Evolutionary conservation across 345 rosid species (phyloP).

Genomic region (Physaria fendleri): DNA sequence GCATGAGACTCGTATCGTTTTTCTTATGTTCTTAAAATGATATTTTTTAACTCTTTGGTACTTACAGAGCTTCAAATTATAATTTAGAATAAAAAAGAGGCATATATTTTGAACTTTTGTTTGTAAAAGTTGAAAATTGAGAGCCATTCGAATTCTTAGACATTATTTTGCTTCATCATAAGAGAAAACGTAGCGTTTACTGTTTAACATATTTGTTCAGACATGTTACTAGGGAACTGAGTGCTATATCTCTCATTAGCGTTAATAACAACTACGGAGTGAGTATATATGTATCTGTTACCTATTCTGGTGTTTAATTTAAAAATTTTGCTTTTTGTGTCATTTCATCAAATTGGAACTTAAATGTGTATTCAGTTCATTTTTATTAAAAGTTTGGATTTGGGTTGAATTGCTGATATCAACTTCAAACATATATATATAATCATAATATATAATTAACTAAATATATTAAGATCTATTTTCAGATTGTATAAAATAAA

Average conservation of each 20-base stretch:
- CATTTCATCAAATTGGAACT: neutral
- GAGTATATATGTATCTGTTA: constrained; percentile 4
- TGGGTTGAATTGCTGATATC: neutral
- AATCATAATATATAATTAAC: neutral
- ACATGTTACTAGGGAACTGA: constrained; percentile 21
- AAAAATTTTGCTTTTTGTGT: neutral
- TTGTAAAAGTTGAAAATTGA: neutral
- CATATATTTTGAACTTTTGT: constrained; percentile 14
- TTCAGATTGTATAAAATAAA: neutral
- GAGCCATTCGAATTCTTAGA: neutral
- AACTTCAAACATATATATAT: neutral
- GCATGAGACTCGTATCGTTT: constrained; percentile 34
- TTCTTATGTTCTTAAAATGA: constrained; percentile 29
- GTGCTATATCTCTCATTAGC: constrained; percentile 11
- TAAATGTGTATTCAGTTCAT: neutral
- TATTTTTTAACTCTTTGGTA: neutral
- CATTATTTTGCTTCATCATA: constrained; percentile 6
- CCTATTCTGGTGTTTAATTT: neutral
- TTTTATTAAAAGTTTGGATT: neutral
- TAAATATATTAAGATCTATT: neutral
- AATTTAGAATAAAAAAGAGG: neutral
- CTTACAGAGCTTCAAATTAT: neutral
- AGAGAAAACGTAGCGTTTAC: neutral
- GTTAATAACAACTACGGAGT: constrained; percentile 12
- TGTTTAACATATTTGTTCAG: constrained; percentile 17